Conservation (phyloP, 768 basidiomycete genomes). For the Tulasnella sp. region DNA sequence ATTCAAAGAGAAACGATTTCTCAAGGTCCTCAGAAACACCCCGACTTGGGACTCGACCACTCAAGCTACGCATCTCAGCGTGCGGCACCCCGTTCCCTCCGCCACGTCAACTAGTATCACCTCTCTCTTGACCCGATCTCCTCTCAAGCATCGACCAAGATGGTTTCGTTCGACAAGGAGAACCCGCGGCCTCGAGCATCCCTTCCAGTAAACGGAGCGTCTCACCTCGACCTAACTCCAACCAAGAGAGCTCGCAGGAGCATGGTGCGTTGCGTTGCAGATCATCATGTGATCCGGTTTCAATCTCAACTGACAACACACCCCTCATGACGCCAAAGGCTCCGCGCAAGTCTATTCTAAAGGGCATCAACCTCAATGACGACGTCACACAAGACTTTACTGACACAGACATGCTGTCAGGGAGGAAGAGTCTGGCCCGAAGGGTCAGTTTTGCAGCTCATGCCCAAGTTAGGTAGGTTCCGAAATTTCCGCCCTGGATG, state of each 20-base stretch:
- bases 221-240: constrained; percentile 16
- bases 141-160: background rate
- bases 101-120: background rate
- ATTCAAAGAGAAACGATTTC: background rate
- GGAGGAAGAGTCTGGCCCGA: constrained; percentile 22
- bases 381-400: constrained; percentile 20
- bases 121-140: background rate
- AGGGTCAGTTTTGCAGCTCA: constrained; percentile 29
- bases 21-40: background rate
- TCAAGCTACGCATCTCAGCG: background rate
- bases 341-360: constrained; percentile 28
- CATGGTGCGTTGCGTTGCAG: constrained; percentile 4
- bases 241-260: constrained; percentile 24
- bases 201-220: constrained; percentile 2
- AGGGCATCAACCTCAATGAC: constrained; percentile 17
- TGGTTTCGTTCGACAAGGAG: constrained; percentile 18
- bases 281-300: background rate
- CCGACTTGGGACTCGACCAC: background rate
- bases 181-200: constrained; percentile 19
- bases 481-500: background rate
- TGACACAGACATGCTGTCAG: background rate
- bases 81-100: background rate
- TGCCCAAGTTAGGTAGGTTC: constrained; percentile 27
- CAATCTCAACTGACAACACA: background rate
- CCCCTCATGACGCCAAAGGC: constrained; percentile 12